Conservation (phyloP, 1,139 yeast genomes). For the Candida pseudoviswanathii region DNA sequence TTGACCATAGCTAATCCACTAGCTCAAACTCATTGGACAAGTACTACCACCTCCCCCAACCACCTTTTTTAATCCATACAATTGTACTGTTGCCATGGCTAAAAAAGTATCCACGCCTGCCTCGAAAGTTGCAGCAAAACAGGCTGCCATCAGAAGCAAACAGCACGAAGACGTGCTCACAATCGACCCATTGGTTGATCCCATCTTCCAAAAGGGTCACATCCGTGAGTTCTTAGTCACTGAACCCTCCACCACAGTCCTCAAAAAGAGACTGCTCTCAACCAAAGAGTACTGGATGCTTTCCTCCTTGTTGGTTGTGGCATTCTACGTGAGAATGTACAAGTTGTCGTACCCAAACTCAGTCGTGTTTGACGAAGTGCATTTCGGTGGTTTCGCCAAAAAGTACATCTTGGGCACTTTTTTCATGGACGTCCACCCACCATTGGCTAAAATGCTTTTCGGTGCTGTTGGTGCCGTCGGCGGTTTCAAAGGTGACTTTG, state of each 20-base stretch:
- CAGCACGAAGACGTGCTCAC: slow-evolving; percentile 12
- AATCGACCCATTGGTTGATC: slow-evolving; percentile 23
- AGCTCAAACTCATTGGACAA: background rate
- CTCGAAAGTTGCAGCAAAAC: slow-evolving; percentile 12
- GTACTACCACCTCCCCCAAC: background rate
- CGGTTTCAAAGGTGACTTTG: slow-evolving; percentile 78
- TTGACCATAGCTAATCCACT: no score
- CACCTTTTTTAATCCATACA: background rate
- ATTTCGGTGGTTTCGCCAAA: slow-evolving; percentile 75
- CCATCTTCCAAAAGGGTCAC: slow-evolving; percentile 32
- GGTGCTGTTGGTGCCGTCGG: slow-evolving; percentile 75
- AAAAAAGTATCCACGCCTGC: slow-evolving; percentile 3
- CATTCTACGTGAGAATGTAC: slow-evolving; percentile 49
- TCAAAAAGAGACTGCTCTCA: slow-evolving; percentile 24
- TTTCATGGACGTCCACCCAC: slow-evolving; percentile 96
- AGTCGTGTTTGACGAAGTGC: slow-evolving; percentile 43
- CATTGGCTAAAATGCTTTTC: slow-evolving; percentile 84
- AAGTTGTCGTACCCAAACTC: slow-evolving; percentile 32
- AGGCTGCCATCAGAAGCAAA: slow-evolving; percentile 11
- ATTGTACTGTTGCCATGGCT: background rate
- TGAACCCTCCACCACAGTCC: slow-evolving; percentile 22
- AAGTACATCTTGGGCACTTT: slow-evolving; percentile 71
- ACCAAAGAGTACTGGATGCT: slow-evolving; percentile 38
- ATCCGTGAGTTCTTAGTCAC: slow-evolving; percentile 33
- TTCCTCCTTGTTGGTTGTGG: slow-evolving; percentile 51